A percentile compares a stretch with the other conserved stretches of the same genome.
Evolutionary conservation across 768 basidiomycete species (phyloP).

Genomic region (Lactifluus piperatus): DNA sequence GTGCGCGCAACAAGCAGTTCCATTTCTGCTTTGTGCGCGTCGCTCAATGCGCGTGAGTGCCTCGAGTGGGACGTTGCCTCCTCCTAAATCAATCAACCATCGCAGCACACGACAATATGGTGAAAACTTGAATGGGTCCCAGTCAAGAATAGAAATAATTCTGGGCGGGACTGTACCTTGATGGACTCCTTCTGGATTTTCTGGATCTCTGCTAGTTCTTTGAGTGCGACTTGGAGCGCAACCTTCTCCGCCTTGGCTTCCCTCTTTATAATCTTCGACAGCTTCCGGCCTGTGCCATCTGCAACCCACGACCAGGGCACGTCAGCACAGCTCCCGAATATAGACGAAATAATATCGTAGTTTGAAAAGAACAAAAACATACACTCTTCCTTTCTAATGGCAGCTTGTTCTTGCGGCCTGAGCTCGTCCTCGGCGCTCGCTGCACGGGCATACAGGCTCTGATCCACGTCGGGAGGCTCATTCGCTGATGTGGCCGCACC

Average conservation of each 20-base stretch:
- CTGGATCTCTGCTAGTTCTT: slow-evolving; percentile 59
- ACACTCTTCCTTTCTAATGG: slow-evolving; percentile 48
- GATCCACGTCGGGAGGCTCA: slow-evolving; percentile 35
- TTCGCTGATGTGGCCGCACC: slow-evolving; percentile 46
- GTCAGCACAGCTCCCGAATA: neutral
- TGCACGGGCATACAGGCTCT: slow-evolving; percentile 31
- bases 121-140: neutral
- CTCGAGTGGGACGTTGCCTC: slow-evolving; percentile 49
- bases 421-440: slow-evolving; percentile 40
- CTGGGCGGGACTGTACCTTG: slow-evolving; percentile 32
- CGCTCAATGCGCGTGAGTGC: slow-evolving; percentile 44
- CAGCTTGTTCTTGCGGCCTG: slow-evolving; percentile 42
- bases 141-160: neutral
- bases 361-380: slow-evolving; percentile 11
- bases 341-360: neutral
- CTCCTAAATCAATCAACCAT: slow-evolving; percentile 30
- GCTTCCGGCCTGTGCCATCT: slow-evolving; percentile 51
- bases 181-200: slow-evolving; percentile 59
- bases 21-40: slow-evolving; percentile 56
- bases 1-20: slow-evolving; percentile 49
- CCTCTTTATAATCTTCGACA: slow-evolving; percentile 61
- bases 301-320: neutral
- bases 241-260: slow-evolving; percentile 64
- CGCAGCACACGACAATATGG: neutral
- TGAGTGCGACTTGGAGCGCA: slow-evolving; percentile 50